Evolutionary conservation across 495 filamentous ascomycete genomes (phyloP).

Genomic region (Aspergillus nanangensis): DNA sequence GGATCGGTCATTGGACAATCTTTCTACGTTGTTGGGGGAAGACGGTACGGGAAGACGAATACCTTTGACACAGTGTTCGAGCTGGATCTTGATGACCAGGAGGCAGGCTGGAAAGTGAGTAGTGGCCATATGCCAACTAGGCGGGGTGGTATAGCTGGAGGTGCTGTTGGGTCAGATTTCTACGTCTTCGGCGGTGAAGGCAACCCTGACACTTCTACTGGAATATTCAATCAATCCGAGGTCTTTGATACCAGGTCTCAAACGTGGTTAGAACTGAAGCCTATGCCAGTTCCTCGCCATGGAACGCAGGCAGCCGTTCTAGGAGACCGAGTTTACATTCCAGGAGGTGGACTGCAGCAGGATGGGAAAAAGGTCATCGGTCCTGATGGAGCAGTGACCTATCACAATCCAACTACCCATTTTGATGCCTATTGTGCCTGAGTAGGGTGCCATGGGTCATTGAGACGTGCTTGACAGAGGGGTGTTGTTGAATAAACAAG

Average conservation of each 20-base stretch:
- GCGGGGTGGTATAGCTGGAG: neutral
- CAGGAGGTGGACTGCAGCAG: slow-evolving; percentile 2
- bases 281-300: slow-evolving; percentile 3
- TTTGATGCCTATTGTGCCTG: slow-evolving; percentile 3
- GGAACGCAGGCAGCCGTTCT: slow-evolving; percentile 1
- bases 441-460: neutral
- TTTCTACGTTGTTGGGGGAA: slow-evolving; percentile 1
- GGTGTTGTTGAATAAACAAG: no score
- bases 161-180: neutral
- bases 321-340: slow-evolving; percentile 3
- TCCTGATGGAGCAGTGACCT: neutral
- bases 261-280: neutral
- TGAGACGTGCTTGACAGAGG: no score
- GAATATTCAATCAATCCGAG: slow-evolving; percentile 1
- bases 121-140: neutral
- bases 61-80: slow-evolving; percentile 2
- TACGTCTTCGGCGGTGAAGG: slow-evolving; percentile 4
- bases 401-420: neutral
- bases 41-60: neutral
- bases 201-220: neutral
- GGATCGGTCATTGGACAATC: neutral
- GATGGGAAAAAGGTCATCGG: neutral
- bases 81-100: neutral
- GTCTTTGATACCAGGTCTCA: slow-evolving; percentile 4
- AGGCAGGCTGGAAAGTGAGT: neutral